A percentile compares a stretch with the other conserved stretches of the same genome.
Conservation (phyloP, 768 basidiomycete genomes). For the Termitomyces eurrhizus region DNA sequence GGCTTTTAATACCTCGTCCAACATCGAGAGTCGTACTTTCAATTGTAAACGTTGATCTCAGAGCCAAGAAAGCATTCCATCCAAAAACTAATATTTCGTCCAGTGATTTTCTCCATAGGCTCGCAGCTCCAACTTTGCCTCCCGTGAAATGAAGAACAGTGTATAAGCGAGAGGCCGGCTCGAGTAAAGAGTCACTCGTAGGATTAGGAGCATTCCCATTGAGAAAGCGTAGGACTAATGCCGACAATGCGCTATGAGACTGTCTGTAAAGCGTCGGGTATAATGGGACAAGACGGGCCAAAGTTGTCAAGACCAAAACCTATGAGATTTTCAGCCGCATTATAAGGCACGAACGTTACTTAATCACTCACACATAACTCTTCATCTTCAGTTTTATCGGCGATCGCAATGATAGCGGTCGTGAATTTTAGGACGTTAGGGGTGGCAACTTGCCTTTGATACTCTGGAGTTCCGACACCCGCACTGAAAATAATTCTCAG, state of each 20-base stretch:
- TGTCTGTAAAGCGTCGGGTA: conserved; percentile 69
- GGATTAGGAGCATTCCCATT: conserved; percentile 47
- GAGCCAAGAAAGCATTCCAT: conserved; percentile 53
- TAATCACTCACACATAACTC: conserved; percentile 49
- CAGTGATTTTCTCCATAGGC: conserved; percentile 70
- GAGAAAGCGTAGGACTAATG: conserved; percentile 52
- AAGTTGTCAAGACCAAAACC: conserved; percentile 45
- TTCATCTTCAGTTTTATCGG: conserved; percentile 44
- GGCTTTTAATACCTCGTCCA: not conserved
- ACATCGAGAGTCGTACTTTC: conserved; percentile 31
- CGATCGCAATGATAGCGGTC: conserved; percentile 48
- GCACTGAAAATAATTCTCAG: conserved; percentile 56
- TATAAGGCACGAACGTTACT: not conserved
- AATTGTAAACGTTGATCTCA: conserved; percentile 58
- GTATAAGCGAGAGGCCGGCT: conserved; percentile 55
- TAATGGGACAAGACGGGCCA: conserved; percentile 52
- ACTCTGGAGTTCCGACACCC: conserved; percentile 64
- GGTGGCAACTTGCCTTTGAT: conserved; percentile 71
- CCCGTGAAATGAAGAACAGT: conserved; percentile 64
- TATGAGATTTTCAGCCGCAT: conserved; percentile 9
- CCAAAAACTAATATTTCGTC: conserved; percentile 66
- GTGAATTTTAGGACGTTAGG: conserved; percentile 76
- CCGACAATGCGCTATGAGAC: conserved; percentile 46
- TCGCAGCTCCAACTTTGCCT: conserved; percentile 73
- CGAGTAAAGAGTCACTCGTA: conserved; percentile 33